Evolutionary conservation across 2,329 filamentous ascomycete species (phyloP).

Genomic region (Fusarium verrucosum): DNA sequence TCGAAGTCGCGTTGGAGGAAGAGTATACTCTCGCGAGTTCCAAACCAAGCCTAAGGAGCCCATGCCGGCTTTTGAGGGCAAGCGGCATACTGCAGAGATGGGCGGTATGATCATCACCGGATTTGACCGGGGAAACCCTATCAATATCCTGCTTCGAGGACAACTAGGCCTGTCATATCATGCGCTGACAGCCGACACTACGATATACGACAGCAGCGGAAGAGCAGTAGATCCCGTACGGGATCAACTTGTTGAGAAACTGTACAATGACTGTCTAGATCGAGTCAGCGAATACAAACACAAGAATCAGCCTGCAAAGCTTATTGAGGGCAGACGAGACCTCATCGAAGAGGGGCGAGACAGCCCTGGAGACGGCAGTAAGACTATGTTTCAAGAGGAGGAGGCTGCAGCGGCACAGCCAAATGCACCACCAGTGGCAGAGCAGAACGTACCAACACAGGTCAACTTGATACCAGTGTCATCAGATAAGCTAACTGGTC

Average conservation of each 20-base stretch:
- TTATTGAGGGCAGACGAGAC: slow-evolving; percentile 83
- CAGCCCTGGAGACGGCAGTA: slow-evolving; percentile 72
- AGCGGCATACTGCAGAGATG: slow-evolving; percentile 88
- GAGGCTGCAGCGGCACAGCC: slow-evolving; percentile 71
- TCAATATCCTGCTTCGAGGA: slow-evolving; percentile 89
- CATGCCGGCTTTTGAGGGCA: slow-evolving; percentile 64
- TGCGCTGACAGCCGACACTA: slow-evolving; percentile 79
- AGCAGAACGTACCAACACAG: slow-evolving; percentile 63
- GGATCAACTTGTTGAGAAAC: slow-evolving; percentile 85
- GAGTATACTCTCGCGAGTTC: slow-evolving; percentile 85
- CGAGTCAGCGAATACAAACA: slow-evolving; percentile 90
- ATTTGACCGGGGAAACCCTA: slow-evolving; percentile 92
- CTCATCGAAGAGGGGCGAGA: slow-evolving; percentile 86
- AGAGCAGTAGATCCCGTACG: slow-evolving; percentile 78
- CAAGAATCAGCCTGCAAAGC: slow-evolving; percentile 73
- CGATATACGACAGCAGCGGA: slow-evolving; percentile 87
- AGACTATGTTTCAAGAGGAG: slow-evolving; percentile 76
- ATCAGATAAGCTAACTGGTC: slow-evolving; percentile 75
- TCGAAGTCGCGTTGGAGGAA: slow-evolving; percentile 84
- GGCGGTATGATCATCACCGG: slow-evolving; percentile 98
- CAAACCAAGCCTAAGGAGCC: slow-evolving; percentile 64
- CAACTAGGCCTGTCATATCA: slow-evolving; percentile 91
- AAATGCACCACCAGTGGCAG: slow-evolving; percentile 62
- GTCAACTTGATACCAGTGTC: slow-evolving; percentile 70
- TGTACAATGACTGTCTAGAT: slow-evolving; percentile 95